Base-by-base conservation (phyloP, 1,284 basidiomycete genomes). In the Pseudozyma flocculosa region DNA sequence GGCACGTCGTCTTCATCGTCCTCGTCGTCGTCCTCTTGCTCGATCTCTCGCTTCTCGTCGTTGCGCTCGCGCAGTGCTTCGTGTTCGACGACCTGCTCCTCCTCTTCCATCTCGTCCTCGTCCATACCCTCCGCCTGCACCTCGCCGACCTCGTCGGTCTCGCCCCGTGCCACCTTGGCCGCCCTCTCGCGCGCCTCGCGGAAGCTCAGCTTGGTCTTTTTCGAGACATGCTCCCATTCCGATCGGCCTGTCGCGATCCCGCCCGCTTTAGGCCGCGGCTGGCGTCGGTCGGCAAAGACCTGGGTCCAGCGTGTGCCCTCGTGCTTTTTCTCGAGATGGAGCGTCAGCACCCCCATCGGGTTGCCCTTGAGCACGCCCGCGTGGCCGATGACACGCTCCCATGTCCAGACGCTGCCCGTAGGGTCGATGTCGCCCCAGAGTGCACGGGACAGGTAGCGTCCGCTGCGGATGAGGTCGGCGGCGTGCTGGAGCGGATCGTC, bases 231-330 rank as follows among this genome's bases (percentile, higher is more conserved):
- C 32, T 45, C 34, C 44, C 44, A 45, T 4, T 17, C 14, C 7
- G 29, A 40, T 11, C 26, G 5, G 26, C 26, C n/a, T n/a, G n/a
- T n/a, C n/a, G n/a, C n/a, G n/a, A n/a, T n/a, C n/a, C n/a, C n/a
- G n/a, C n/a, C n/a, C n/a, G n/a, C n/a, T n/a, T n/a, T n/a, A n/a
- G n/a, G n/a, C n/a, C n/a, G n/a, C n/a, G 37, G 15, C 24, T 43
- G 21, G 43, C 37, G 40, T 2, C 61, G 53, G 43, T 54, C 40
- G 2, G 52, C 82, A 44, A 96, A 95, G 3, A 95, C 84, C 43
- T 89, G 86, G 45, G 86, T 81, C 93, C 93, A 96, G 55, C 87
- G 85, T 24, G 86, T 88, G 3, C 85, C 87, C 29, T 66, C 50
- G 40, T 73, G 63, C 48, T 43, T 62, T 54, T 75, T 75, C 53